Conservation (phyloP, 129 eudicot genomes). For the Deinandra increscens region DNA sequence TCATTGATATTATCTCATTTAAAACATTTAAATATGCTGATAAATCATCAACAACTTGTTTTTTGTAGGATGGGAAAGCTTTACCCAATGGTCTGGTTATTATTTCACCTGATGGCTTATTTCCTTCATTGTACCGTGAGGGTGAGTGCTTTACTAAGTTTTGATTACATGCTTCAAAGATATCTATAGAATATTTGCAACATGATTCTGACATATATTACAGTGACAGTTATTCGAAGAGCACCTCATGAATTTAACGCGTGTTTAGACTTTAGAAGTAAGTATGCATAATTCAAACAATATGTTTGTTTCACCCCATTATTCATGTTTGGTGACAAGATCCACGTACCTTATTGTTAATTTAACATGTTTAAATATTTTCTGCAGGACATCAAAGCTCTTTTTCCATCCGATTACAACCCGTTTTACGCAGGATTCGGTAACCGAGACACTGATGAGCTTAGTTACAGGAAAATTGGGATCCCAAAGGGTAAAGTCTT, state of each 20-base stretch:
- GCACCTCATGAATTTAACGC: conserved; percentile 99
- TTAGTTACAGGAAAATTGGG: conserved; percentile 86
- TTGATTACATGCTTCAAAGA: neutral
- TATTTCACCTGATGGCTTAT: conserved; percentile 94
- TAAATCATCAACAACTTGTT: neutral
- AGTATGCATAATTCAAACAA: conserved; percentile 15
- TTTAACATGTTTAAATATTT: neutral
- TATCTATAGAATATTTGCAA: neutral
- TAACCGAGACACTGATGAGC: conserved; percentile 92
- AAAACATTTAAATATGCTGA: neutral
- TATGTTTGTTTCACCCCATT: neutral
- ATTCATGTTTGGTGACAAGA: conserved; percentile 8
- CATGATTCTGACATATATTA: neutral
- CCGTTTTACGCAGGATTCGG: conserved; percentile 92
- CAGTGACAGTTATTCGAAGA: conserved; percentile 84
- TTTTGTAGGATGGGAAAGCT: conserved; percentile 83
- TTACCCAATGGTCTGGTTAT: conserved; percentile 96
- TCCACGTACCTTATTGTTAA: neutral
- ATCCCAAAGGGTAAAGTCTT: conserved; percentile 98
- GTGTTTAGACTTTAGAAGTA: conserved; percentile 95
- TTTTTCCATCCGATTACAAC: conserved; percentile 79
- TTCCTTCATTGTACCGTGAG: conserved; percentile 89
- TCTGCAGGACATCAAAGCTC: conserved; percentile 86
- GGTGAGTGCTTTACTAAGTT: conserved; percentile 43
- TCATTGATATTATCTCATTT: neutral